Evolutionary conservation across 345 rosid species (phyloP), one percentile per base, ranked within the genome.

Genomic region (Ceriops decandra): DNA sequence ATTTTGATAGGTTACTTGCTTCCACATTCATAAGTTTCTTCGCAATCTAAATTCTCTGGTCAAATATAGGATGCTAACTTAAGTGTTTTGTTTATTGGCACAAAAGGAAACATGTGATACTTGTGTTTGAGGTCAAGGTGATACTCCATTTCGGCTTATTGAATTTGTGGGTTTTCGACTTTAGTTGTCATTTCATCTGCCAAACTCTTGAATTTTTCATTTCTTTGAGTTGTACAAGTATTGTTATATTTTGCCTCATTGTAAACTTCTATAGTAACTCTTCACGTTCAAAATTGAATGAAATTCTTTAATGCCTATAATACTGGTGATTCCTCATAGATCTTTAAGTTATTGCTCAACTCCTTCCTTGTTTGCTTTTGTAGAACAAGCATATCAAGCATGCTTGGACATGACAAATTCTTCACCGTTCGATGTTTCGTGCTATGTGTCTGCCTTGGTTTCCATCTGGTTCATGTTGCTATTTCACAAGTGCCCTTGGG

Each of bases 401-500:
- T 88, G 90, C 67, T 77, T 71, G 73, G 51, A 52, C 72, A 60
- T 57, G 58, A 33, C 52, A 67, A 52, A 11, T 21, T 70, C 28
- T 62, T 68, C 64, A 59, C 7, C 20, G 22, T 21, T 64, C 57
- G 67, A 74, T 60, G 74, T 81, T 76, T 81, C 71, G 47, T 84
- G 52, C 64, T 83, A 21, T 69, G 57, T 77, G 51, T 86, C 75
- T 85, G 70, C 56, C 46, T 76, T 62, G 82, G 77, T 63, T 77
- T 74, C 65, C 77, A 67, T 68, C 63, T 77, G 22, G 64, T 81
- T 42, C 79, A 56, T 33, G 73, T 51, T 10, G 90, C 68, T 9
- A 66, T 70, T 76, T 81, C 96, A 13, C 78, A 85, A 64, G 79
- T 91, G 80, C 78, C 83, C 7, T 33, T 91, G 42, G 93, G 96